Conservation (phyloP, 208 protist genomes). For the Leishmania guyanensis region DNA sequence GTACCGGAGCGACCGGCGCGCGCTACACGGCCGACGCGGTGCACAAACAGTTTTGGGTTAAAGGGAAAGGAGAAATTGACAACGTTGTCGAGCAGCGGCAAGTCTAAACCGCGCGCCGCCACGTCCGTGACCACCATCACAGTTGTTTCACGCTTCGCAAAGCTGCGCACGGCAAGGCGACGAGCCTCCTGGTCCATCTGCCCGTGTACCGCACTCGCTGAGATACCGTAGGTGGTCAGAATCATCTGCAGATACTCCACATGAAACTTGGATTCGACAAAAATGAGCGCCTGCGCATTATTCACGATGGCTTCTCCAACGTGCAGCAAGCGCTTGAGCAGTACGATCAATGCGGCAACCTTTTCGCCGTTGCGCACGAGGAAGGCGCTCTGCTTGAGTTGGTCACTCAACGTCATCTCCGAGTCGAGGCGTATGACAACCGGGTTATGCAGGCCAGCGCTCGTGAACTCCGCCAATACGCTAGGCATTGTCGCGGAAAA, state of each 20-base stretch:
- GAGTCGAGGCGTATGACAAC: conserved; percentile 97
- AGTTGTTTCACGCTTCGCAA: conserved; percentile 82
- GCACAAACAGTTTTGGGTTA: conserved; percentile 98
- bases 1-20: conserved; percentile 96
- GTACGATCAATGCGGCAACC: conserved; percentile 91
- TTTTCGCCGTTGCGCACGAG: conserved; percentile 96
- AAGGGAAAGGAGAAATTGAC: conserved; percentile 99
- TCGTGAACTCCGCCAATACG: conserved; percentile 98
- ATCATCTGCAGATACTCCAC: conserved; percentile 96
- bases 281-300: conserved; percentile 95
- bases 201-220: conserved; percentile 92
- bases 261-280: conserved; percentile 97
- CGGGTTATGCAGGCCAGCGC: conserved; percentile 96
- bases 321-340: conserved; percentile 91
- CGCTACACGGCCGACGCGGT: conserved; percentile 98
- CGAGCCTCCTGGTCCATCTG: conserved; percentile 97
- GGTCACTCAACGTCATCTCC: conserved; percentile 96
- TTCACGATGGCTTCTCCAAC: conserved; percentile 45
- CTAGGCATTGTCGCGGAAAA: conserved; percentile 99
- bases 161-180: conserved; percentile 95
- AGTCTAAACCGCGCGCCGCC: conserved; percentile 98
- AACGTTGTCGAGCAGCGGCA: conserved; percentile 99
- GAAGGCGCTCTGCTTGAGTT: conserved; percentile 95
- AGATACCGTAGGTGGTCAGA: conserved; percentile 83
- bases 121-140: conserved; percentile 99